phyloP scores from a whole-genome alignment of 352 stramenopile species.

The Globisporangium camurandrum region DNA sequence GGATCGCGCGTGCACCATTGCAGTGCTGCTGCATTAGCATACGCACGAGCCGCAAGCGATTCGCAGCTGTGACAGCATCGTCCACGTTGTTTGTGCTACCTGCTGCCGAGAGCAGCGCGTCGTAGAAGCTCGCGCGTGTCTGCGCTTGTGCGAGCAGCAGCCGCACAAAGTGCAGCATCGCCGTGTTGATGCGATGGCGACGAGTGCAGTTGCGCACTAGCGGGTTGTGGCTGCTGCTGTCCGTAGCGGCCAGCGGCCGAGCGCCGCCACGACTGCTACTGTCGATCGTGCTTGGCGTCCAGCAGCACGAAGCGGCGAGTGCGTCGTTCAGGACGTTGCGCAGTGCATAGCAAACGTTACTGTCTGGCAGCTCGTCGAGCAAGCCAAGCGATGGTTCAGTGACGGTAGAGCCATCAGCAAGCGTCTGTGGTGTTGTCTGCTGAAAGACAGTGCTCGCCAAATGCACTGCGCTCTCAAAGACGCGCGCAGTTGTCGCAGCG shows the following conservation, averaged over 20 bases:
- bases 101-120: conserved; percentile 11
- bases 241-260: neutral
- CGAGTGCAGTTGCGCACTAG: too few species aligned
- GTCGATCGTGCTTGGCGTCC: conserved; percentile 11
- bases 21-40: conserved; percentile 17
- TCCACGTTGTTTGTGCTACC: neutral
- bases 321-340: conserved; percentile 19
- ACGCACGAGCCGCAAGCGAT: conserved; percentile 20
- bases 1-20: neutral
- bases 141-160: conserved; percentile 25
- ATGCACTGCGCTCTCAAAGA: conserved; percentile 36
- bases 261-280: neutral
- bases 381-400: neutral
- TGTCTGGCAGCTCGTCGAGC: conserved; percentile 1
- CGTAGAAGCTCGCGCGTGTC: conserved; percentile 22
- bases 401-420: neutral
- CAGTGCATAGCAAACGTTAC: conserved; percentile 17
- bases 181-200: conserved; percentile 19
- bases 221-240: neutral
- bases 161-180: conserved; percentile 31
- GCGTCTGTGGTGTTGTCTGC: neutral
- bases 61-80: neutral
- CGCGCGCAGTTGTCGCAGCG: conserved; percentile 12
- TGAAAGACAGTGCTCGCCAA: conserved; percentile 35
- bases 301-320: conserved; percentile 24